Evolutionary conservation across 1,139 yeast genomes (phyloP), one percentile per base, ranked within the genome.

Genomic region (Geotrichum citri-aurantii): DNA sequence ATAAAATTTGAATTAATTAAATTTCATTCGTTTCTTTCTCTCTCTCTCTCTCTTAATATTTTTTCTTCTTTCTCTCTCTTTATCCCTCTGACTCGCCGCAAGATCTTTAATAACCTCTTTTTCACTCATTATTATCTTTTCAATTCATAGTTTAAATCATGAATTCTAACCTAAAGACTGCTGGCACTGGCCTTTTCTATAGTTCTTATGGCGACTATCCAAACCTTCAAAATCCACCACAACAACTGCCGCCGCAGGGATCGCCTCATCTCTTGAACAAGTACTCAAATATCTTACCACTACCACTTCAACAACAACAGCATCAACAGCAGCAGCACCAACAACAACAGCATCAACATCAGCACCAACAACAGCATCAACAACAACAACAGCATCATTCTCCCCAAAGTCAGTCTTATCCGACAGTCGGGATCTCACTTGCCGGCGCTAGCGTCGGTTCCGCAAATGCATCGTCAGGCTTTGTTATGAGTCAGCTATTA

Each of bases 401-500:
- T n/a, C n/a, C n/a, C n/a, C n/a, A n/a, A 50, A 7, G 17, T 6
- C 56, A 47, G 24, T n/a, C 31, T n/a, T 33, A n/a, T 24, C 44
- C 26, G 27, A 10, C 37, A 2, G 21, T 19, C 37, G 40, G 42
- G 12, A 8, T 31, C 19, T 26, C 33, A 31, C 21, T 31, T 17
- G 17, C 56, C 26, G 40, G 23, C 10, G 27, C 50, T 7, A 14
- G 31, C 21, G 50, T 40, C n/a, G 52, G 29, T 6, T 17, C 53
- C 19, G 52, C 55, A 29, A 17, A 52, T 54, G 51, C 59, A 33
- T 59, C 66, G 12, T 63, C 63, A n/a, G 68, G 65, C 54, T 63
- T 65, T 61, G 69, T 67, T 14, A 61, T 63, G 59, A 68, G 67
- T 60, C 63, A 51, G 48, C 23, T 40, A 29, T 23, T 40, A 40